These are phyloP conservation scores for Lactifluus hygrophoroides DNA, from an alignment of 768 basidiomycete species.

Conservation along the genomic window DNA sequence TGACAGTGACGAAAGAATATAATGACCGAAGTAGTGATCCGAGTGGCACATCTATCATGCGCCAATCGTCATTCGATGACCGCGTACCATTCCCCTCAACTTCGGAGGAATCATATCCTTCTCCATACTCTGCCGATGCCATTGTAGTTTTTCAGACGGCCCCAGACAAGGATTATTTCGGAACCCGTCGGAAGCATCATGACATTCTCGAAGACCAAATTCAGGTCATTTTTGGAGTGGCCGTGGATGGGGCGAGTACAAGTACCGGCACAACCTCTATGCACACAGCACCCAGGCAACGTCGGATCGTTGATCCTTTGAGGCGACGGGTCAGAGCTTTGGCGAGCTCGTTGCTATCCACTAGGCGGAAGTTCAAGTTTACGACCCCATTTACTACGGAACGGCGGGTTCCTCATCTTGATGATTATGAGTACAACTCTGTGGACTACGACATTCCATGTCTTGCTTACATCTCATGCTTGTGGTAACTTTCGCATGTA, in stretches of 20 bases:
- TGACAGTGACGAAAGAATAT: background rate
- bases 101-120: slow-evolving; percentile 12
- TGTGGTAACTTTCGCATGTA: background rate
- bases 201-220: no score
- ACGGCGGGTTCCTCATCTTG: background rate
- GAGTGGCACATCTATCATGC: background rate
- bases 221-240: background rate
- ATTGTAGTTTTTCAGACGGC: slow-evolving; percentile 3
- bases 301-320: background rate
- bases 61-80: background rate
- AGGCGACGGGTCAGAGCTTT: slow-evolving; percentile 2
- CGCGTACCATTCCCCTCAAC: background rate
- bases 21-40: background rate
- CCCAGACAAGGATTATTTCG: background rate
- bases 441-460: slow-evolving; percentile 12
- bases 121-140: slow-evolving; percentile 8
- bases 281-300: background rate
- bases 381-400: background rate
- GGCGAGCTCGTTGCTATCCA: background rate
- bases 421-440: background rate
- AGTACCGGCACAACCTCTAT: background rate
- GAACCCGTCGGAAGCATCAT: background rate
- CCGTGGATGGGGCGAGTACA: background rate
- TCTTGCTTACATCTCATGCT: slow-evolving; percentile 12
- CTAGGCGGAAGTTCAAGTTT: background rate